Evolutionary conservation across 2,329 filamentous ascomycete genomes (phyloP), one percentile per base, ranked within the genome.

Genomic region (Myriosclerotinia curreyana): DNA sequence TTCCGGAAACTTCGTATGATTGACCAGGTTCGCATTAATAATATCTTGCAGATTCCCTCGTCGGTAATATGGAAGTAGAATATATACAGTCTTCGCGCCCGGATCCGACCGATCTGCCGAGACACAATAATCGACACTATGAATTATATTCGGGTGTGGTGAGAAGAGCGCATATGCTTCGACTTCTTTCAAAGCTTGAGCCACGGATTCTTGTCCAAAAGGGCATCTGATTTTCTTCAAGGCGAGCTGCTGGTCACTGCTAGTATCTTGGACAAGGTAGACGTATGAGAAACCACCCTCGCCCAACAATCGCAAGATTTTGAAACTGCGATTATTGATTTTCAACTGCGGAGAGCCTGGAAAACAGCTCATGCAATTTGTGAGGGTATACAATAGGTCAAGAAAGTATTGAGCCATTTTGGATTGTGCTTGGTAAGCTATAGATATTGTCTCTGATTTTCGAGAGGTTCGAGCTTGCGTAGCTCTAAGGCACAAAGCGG

Each of bases 261-360:
- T 82, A 55, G 90, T 94, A 77, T 97, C 93, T 81, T 98, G 91
- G 66, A 99, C 95, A 66, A 99, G 90, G 79, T 99, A 99, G 71
- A 99, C 95, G 78, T 98, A 99, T 69, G 92, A 96, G 82, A 99
- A 99, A 74, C 95, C 95, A 75, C 95, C 95, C 89, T 99, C 95
- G 76, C 95, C 95, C 4, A 99, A 83, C 59, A 99, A 82, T 66
- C 95, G 90, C 71, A 96, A 81, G 75, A 99, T 96, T 83, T 97
- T 98, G 83, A 97, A 97, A 79, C 87, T 95, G 67, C 92, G 88
- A 74, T 84, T 90, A 78, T 98, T 98, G 80, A 99, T 95, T 79
- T 95, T 96, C 71, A 99, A 85, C 64, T 94, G 92, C 65, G 95
- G 94, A 69, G 92, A 94, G 71, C 91, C 91, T 17, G 95, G 94